A percentile compares a stretch with the other conserved stretches of the same genome.
Conservation (phyloP, 106 monocot genomes). For the Apostasia ramifera region DNA sequence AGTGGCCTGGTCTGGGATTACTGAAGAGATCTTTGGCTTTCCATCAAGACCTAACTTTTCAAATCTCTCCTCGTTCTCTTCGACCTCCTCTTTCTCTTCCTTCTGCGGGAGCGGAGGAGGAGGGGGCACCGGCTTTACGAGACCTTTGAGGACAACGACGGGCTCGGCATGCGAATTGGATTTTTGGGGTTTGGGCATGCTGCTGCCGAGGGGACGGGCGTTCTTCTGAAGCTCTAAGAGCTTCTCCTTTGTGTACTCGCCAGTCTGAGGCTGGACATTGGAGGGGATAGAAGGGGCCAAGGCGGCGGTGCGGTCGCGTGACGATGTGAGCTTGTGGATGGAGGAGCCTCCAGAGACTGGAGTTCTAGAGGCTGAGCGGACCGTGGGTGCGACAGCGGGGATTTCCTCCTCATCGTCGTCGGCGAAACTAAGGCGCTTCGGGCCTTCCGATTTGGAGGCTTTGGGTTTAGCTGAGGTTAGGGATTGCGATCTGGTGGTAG, state of each 20-base stretch:
- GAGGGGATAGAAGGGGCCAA: slow-evolving; percentile 30
- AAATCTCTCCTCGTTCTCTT: slow-evolving; percentile 17
- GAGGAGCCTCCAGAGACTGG: slow-evolving; percentile 13
- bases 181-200: slow-evolving; percentile 23
- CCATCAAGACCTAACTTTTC: slow-evolving; percentile 35
- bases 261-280: slow-evolving; percentile 77
- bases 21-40: slow-evolving; percentile 22
- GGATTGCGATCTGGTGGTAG: slow-evolving; percentile 10
- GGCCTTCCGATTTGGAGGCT: slow-evolving; percentile 15
- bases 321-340: slow-evolving; percentile 39
- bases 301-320: slow-evolving; percentile 41
- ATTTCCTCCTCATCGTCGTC: slow-evolving; percentile 85
- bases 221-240: slow-evolving; percentile 96
- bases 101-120: background rate
- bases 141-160: slow-evolving; percentile 72
- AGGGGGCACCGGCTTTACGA: slow-evolving; percentile 43
- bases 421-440: slow-evolving; percentile 84
- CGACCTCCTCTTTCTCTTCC: slow-evolving; percentile 13
- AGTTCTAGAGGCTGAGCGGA: slow-evolving; percentile 4
- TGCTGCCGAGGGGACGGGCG: slow-evolving; percentile 78
- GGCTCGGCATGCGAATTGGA: slow-evolving; percentile 28
- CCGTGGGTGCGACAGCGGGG: background rate
- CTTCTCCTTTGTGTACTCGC: slow-evolving; percentile 87
- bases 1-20: slow-evolving; percentile 69
- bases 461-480: slow-evolving; percentile 12